phyloP scores from a whole-genome alignment of 2,329 filamentous ascomycete species.

The Torrubiella hemipterigena region DNA sequence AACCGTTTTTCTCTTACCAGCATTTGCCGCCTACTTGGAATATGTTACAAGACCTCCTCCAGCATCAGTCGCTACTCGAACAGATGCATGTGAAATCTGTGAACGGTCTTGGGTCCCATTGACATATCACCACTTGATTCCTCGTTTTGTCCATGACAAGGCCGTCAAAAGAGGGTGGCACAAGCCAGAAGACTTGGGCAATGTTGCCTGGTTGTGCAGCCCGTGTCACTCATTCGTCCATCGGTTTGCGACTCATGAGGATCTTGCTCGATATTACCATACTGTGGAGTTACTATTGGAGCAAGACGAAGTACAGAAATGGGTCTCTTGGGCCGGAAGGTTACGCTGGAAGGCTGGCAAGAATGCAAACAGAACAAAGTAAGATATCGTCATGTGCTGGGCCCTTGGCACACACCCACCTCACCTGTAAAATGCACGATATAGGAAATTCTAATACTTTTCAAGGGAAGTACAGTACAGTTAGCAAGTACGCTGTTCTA shows the following conservation, averaged over 20 bases:
- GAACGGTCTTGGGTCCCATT: constrained; percentile 60
- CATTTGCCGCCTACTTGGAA: constrained; percentile 51
- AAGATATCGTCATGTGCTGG: too few relatives aligned
- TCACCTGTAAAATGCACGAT: too few relatives aligned
- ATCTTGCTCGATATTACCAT: constrained; percentile 59
- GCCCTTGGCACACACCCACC: too few relatives aligned
- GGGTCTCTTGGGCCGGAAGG: constrained; percentile 60
- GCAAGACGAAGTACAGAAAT: constrained; percentile 59
- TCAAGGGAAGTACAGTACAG: too few relatives aligned
- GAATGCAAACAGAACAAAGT: too few relatives aligned
- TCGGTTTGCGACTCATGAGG: constrained; percentile 62
- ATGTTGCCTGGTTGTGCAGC: constrained; percentile 76
- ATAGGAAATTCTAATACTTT: too few relatives aligned
- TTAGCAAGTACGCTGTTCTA: too few relatives aligned
- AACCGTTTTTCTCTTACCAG: constrained; percentile 47
- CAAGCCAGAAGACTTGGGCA: constrained; percentile 59
- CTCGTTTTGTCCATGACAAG: constrained; percentile 64
- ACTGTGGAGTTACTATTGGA: constrained; percentile 59
- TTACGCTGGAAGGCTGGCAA: constrained; percentile 58
- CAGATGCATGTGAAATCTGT: constrained; percentile 62
- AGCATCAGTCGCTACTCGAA: constrained; percentile 44
- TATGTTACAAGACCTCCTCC: constrained; percentile 50
- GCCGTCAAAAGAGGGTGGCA: constrained; percentile 72
- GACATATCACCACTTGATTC: constrained; percentile 79
- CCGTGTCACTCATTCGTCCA: constrained; percentile 80